These are phyloP conservation scores for Lactarius vividus DNA, from an alignment of 768 basidiomycete genomes.

Conservation along the genomic window DNA sequence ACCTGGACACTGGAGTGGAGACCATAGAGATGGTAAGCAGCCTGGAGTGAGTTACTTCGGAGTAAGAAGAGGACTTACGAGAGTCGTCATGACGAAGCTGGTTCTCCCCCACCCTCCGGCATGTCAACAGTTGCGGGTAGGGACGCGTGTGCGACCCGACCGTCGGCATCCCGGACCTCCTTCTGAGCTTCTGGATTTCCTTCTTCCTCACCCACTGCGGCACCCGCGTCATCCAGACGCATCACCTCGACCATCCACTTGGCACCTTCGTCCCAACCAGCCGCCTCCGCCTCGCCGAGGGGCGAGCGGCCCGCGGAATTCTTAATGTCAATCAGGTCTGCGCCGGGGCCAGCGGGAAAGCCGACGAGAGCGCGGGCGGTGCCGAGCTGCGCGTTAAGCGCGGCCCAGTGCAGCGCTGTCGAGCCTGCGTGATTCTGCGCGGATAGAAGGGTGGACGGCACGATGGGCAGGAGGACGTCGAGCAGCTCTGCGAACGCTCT, in stretches of 20 bases:
- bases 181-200: conserved; percentile 34
- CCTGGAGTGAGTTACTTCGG: background rate
- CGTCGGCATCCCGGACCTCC: conserved; percentile 70
- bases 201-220: conserved; percentile 37
- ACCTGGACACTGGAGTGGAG: background rate
- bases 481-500: conserved; percentile 64
- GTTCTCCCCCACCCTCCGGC: background rate
- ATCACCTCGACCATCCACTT: conserved; percentile 81
- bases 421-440: conserved; percentile 70
- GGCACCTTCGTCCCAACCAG: conserved; percentile 81
- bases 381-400: conserved; percentile 73
- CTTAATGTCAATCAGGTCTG: conserved; percentile 70
- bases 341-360: conserved; percentile 55
- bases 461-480: conserved; percentile 64
- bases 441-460: conserved; percentile 52
- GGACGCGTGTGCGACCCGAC: conserved; percentile 61
- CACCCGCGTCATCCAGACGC: conserved; percentile 56
- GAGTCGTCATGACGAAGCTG: background rate
- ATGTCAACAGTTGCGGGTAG: background rate
- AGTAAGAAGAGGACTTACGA: background rate
- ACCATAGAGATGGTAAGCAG: background rate
- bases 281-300: conserved; percentile 77
- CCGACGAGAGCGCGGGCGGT: conserved; percentile 59
- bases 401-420: conserved; percentile 90
- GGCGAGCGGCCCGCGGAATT: conserved; percentile 71